These are phyloP conservation scores for Solanum hybrid DNA, from an alignment of 305 asterid genomes.

Conservation along the genomic window DNA sequence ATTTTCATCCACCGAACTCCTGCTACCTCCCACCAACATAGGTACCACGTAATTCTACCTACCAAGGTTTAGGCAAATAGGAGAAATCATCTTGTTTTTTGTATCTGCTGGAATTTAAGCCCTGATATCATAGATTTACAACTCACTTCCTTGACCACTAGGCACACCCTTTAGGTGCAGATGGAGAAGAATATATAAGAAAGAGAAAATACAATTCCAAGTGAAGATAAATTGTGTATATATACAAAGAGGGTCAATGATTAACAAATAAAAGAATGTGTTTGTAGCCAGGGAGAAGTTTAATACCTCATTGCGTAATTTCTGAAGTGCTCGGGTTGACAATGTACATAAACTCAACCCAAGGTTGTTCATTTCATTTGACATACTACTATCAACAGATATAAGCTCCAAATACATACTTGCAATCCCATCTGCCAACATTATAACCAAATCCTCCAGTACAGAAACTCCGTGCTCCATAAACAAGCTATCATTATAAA, in stretches of 20 bases:
- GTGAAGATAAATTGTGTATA: neutral
- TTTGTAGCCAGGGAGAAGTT: neutral
- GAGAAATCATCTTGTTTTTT: neutral
- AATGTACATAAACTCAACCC: slow-evolving; percentile 77
- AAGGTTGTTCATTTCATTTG: slow-evolving; percentile 73
- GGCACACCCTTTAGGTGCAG: neutral
- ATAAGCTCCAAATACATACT: slow-evolving; percentile 94
- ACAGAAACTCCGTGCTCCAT: slow-evolving; percentile 63
- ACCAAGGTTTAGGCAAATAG: neutral
- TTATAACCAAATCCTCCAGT: slow-evolving; percentile 85
- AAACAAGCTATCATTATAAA: slow-evolving; percentile 55
- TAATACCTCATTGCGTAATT: slow-evolving; percentile 81
- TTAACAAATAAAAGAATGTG: neutral
- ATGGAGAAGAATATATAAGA: neutral
- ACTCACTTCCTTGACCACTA: neutral
- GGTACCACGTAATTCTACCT: neutral
- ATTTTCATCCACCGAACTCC: neutral
- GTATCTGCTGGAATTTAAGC: neutral
- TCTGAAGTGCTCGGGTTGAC: slow-evolving; percentile 96
- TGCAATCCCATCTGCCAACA: slow-evolving; percentile 87
- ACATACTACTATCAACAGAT: slow-evolving; percentile 81
- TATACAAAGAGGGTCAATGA: neutral
- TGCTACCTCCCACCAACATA: neutral
- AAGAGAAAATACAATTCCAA: neutral
- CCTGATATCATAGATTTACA: neutral